Evolutionary conservation across 2,329 filamentous ascomycete species (phyloP).

Genomic region (Neodidymelliopsis sp.): DNA sequence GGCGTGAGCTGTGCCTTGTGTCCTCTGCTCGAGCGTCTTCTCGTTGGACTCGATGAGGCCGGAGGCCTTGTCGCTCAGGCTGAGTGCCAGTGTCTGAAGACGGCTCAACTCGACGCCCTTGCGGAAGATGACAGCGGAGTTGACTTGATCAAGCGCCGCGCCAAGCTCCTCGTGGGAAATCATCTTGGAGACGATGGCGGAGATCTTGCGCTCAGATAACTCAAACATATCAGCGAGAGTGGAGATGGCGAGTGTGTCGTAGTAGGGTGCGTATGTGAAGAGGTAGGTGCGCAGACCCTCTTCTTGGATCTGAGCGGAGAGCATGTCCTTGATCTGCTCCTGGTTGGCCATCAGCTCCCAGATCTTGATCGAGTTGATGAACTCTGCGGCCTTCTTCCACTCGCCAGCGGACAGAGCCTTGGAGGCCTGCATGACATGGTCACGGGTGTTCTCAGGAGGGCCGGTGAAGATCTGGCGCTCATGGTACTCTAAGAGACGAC

Average conservation of each 20-base stretch:
- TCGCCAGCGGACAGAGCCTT: slow-evolving; percentile 96
- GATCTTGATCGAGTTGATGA: slow-evolving; percentile 98
- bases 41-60: slow-evolving; percentile 97
- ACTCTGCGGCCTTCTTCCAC: slow-evolving; percentile 95
- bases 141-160: slow-evolving; percentile 96
- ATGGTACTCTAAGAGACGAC: slow-evolving; percentile 98
- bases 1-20: slow-evolving; percentile 92
- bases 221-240: slow-evolving; percentile 96
- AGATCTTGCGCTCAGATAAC: slow-evolving; percentile 85
- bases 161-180: slow-evolving; percentile 98
- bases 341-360: slow-evolving; percentile 97
- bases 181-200: slow-evolving; percentile 98
- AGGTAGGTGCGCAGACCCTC: slow-evolving; percentile 98
- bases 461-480: slow-evolving; percentile 99
- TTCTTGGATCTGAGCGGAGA: slow-evolving; percentile 97
- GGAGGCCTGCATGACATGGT: slow-evolving; percentile 99
- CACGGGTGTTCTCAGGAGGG: slow-evolving; percentile 96
- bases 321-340: slow-evolving; percentile 95
- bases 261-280: slow-evolving; percentile 99
- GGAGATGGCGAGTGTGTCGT: slow-evolving; percentile 89
- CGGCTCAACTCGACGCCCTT: slow-evolving; percentile 98
- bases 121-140: slow-evolving; percentile 96
- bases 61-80: slow-evolving; percentile 94
- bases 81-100: slow-evolving; percentile 92
- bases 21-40: slow-evolving; percentile 94